phyloP scores from a whole-genome alignment of 257 asterid species.

The Buddleja alternifolia region DNA sequence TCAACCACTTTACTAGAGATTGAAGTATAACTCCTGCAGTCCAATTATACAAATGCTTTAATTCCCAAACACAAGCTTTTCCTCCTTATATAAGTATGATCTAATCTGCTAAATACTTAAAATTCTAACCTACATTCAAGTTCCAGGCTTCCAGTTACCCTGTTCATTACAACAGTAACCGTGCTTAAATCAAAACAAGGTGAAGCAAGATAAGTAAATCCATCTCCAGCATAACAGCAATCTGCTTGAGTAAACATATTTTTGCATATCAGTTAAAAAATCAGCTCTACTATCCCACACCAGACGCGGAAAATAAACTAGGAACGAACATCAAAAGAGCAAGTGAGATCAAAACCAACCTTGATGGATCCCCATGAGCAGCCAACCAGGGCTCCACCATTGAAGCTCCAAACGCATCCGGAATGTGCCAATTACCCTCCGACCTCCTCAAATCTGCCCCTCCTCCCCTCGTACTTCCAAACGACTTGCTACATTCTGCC shows the following conservation, averaged over 20 bases:
- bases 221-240: not conserved
- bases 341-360: conserved; percentile 44
- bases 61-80: too few relatives aligned
- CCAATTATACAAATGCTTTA: not conserved
- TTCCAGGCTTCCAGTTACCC: not conserved
- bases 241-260: not conserved
- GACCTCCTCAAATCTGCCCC: conserved; percentile 60
- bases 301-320: conserved; percentile 18
- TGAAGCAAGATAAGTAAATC: not conserved
- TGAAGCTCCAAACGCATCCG: conserved; percentile 84
- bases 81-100: not conserved
- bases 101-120: too few relatives aligned
- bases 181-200: not conserved
- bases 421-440: conserved; percentile 58
- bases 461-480: conserved; percentile 47
- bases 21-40: not conserved
- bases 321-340: conserved; percentile 20
- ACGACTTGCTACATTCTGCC: conserved; percentile 81
- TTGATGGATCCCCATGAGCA: conserved; percentile 90
- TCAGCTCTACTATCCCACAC: conserved; percentile 3
- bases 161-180: not conserved
- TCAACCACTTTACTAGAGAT: too few relatives aligned
- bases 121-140: not conserved
- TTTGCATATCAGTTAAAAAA: not conserved
- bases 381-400: conserved; percentile 93